Conservation (phyloP, 345 rosid genomes). For the Aquilaria yunnanensis region DNA sequence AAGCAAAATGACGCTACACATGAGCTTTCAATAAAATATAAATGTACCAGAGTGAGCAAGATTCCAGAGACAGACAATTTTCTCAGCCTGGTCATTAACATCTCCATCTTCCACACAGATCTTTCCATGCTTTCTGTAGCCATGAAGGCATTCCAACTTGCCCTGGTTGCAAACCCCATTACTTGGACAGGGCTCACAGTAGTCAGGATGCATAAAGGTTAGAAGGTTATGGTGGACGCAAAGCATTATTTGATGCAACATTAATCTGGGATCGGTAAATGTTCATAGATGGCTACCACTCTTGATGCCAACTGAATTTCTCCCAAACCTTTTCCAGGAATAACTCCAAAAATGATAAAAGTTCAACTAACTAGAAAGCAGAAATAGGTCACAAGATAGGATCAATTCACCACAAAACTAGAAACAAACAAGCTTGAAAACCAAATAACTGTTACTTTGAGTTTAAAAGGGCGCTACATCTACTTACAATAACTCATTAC, state of each 20-base stretch:
- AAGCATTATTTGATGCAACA: background rate
- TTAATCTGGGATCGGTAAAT: background rate
- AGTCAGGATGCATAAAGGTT: conserved; percentile 32
- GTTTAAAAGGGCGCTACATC: too few species aligned
- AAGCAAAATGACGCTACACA: background rate
- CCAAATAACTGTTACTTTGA: too few species aligned
- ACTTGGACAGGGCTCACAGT: conserved; percentile 70
- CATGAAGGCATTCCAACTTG: conserved; percentile 56
- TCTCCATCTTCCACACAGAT: conserved; percentile 81
- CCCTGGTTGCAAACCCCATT: conserved; percentile 68
- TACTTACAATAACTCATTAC: too few species aligned
- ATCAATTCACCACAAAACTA: too few species aligned
- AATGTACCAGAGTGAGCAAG: conserved; percentile 24
- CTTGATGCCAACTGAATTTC: too few species aligned
- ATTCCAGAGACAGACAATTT: conserved; percentile 53
- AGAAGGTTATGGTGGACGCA: background rate
- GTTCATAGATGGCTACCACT: too few species aligned
- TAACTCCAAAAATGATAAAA: too few species aligned
- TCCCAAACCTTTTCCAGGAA: too few species aligned
- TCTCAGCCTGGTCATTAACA: conserved; percentile 60
- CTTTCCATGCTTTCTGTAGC: conserved; percentile 49
- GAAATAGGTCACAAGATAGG: too few species aligned
- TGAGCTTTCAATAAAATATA: conserved; percentile 2
- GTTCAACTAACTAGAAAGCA: too few species aligned
- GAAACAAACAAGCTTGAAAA: too few species aligned